Percentiles rank a stretch among this genome's conserved stretches.
Conservation (phyloP, 1,284 basidiomycete species). For the Termitomyces sp. region DNA sequence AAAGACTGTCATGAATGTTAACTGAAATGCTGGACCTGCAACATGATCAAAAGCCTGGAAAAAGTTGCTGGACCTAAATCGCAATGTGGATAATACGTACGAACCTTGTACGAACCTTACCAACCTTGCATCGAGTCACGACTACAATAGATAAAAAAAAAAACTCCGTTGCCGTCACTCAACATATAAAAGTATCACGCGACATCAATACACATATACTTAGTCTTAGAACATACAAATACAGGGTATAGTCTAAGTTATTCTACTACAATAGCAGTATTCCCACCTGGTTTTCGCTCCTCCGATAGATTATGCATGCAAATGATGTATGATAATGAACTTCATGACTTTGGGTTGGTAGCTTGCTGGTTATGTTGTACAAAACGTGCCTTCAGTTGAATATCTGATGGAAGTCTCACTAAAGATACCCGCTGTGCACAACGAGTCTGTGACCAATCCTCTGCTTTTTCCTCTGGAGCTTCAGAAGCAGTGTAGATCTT, state of each 20-base stretch:
- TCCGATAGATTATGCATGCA: slow-evolving; percentile 9
- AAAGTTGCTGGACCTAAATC: neutral
- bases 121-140: neutral
- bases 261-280: neutral
- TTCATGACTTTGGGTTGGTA: neutral
- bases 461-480: slow-evolving; percentile 58
- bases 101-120: neutral
- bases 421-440: slow-evolving; percentile 81
- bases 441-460: slow-evolving; percentile 81
- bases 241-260: slow-evolving; percentile 4
- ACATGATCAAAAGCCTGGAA: slow-evolving; percentile 1
- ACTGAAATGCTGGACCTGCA: slow-evolving; percentile 10
- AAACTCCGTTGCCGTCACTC: neutral
- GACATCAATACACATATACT: neutral
- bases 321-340: neutral
- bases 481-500: slow-evolving; percentile 41
- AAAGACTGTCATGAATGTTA: slow-evolving; percentile 6
- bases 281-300: neutral
- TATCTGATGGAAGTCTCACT: slow-evolving; percentile 60
- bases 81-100: neutral
- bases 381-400: slow-evolving; percentile 34
- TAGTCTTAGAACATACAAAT: neutral
- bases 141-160: neutral
- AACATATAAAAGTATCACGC: neutral
- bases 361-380: slow-evolving; percentile 17